A percentile compares a stretch with the other conserved stretches of the same genome.
Evolutionary conservation across 345 rosid genomes (phyloP).

Genomic region (Boechera stricta): DNA sequence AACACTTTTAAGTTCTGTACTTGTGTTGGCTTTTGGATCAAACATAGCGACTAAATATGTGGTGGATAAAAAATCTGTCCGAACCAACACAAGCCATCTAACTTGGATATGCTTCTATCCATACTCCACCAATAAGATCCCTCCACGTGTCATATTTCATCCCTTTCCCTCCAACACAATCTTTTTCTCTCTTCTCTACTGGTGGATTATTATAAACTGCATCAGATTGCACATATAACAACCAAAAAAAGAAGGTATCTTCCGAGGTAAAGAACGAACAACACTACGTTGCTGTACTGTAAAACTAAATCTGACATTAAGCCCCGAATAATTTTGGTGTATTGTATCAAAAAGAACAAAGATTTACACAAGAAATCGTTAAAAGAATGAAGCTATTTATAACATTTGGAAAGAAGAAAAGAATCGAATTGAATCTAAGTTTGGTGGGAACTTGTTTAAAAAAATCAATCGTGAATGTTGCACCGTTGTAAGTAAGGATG

Average conservation of each 20-base stretch:
- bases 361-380: constrained; percentile 31
- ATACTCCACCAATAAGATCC: constrained; percentile 50
- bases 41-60: constrained; percentile 33
- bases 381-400: constrained; percentile 43
- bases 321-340: constrained; percentile 15
- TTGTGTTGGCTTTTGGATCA: constrained; percentile 36
- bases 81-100: constrained; percentile 44
- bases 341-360: constrained; percentile 21
- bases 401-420: constrained; percentile 36
- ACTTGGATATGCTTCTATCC: constrained; percentile 68
- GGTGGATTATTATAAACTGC: background rate
- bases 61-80: constrained; percentile 29
- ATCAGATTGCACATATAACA: background rate
- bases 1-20: constrained; percentile 23
- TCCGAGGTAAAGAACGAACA: background rate
- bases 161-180: constrained; percentile 49
- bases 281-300: background rate
- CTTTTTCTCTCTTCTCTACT: constrained; percentile 38
- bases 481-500: constrained; percentile 64
- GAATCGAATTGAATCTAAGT: constrained; percentile 43
- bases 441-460: constrained; percentile 5
- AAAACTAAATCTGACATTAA: constrained; percentile 13
- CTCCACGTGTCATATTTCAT: constrained; percentile 68
- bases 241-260: background rate
- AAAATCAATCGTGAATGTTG: constrained; percentile 67